A percentile compares a stretch with the other conserved stretches of the same genome.
Evolutionary conservation across 208 protist species (phyloP).

Genomic region (Jaenimonas drosophilae): DNA sequence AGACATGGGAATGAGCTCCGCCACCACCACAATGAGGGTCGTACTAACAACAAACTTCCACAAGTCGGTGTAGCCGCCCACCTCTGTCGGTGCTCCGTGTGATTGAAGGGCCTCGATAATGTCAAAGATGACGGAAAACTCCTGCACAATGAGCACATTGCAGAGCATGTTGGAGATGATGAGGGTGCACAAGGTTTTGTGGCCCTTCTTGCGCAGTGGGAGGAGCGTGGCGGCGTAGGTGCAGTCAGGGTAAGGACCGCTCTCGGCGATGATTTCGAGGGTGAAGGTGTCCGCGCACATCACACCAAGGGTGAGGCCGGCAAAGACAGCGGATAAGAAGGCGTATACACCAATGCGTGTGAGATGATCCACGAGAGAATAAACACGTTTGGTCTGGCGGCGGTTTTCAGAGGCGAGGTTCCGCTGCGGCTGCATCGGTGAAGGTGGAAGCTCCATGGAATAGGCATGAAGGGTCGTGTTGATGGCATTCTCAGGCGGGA

Average conservation of each 20-base stretch:
- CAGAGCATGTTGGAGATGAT: slow-evolving; percentile 84
- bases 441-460: too few relatives aligned
- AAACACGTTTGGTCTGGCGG: slow-evolving; percentile 55
- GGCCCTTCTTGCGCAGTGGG: slow-evolving; percentile 63
- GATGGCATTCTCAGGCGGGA: too few relatives aligned
- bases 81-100: slow-evolving; percentile 3
- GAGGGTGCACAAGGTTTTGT: slow-evolving; percentile 81
- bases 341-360: slow-evolving; percentile 37
- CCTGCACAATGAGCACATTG: slow-evolving; percentile 82
- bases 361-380: slow-evolving; percentile 47
- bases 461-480: too few relatives aligned
- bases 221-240: slow-evolving; percentile 68
- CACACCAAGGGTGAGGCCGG: slow-evolving; percentile 83
- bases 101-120: slow-evolving; percentile 27
- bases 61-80: slow-evolving; percentile 10
- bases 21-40: slow-evolving; percentile 75
- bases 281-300: slow-evolving; percentile 84
- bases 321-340: slow-evolving; percentile 81
- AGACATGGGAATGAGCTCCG: slow-evolving; percentile 82
- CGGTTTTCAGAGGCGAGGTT: too few relatives aligned
- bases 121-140: slow-evolving; percentile 45
- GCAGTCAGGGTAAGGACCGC: slow-evolving; percentile 62
- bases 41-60: slow-evolving; percentile 65
- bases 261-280: slow-evolving; percentile 82
- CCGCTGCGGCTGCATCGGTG: too few relatives aligned